Evolutionary conservation across 1,139 yeast species (phyloP).

Genomic region (Candida sp.): DNA sequence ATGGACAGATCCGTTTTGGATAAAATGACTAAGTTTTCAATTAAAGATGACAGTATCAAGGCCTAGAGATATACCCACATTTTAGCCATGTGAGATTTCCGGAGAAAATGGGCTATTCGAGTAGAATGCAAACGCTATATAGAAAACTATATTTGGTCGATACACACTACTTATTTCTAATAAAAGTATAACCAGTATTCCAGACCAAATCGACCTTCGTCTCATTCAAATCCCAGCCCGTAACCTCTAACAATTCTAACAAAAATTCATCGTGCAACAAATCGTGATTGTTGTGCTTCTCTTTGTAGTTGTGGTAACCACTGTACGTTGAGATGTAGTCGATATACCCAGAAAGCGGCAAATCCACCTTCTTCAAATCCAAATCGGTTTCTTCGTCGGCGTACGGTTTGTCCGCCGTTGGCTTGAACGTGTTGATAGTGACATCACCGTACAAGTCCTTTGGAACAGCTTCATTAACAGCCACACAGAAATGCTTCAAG

Average conservation of each 20-base stretch:
- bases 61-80: too few relatives aligned
- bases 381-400: constrained; percentile 24
- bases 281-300: constrained; percentile 28
- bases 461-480: constrained; percentile 38
- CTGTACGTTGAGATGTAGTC: constrained; percentile 43
- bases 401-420: constrained; percentile 20
- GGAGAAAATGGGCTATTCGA: too few relatives aligned
- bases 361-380: constrained; percentile 23
- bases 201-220: constrained; percentile 39
- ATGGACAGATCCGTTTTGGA: too few relatives aligned
- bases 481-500: constrained; percentile 29
- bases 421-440: constrained; percentile 27
- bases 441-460: constrained; percentile 29
- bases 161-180: constrained; percentile 22
- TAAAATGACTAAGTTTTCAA: too few relatives aligned
- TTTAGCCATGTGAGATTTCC: too few relatives aligned
- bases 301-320: constrained; percentile 37
- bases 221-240: constrained; percentile 34
- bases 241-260: constrained; percentile 25
- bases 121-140: too few relatives aligned
- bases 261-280: constrained; percentile 24
- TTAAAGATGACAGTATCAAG: too few relatives aligned
- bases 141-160: too few relatives aligned
- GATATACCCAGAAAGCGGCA: constrained; percentile 27
- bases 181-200: constrained; percentile 45